Conservation (phyloP, 2,329 filamentous ascomycete species). For the Aspergillus fumigatus region DNA sequence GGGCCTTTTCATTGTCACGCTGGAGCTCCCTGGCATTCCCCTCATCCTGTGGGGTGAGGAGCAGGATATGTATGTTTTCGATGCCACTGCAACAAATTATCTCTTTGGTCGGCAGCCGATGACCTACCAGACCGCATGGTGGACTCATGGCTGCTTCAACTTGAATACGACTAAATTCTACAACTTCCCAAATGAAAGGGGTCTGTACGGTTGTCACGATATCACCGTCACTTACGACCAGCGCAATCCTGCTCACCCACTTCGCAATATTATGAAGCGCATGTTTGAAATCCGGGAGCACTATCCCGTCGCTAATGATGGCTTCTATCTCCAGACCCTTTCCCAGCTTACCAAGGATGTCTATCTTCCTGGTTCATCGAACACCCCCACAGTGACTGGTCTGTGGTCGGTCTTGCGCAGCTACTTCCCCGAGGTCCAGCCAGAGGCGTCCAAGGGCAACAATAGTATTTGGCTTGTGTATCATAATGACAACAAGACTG, state of each 20-base stretch:
- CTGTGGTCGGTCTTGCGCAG: conserved; percentile 57
- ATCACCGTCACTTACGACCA: conserved; percentile 55
- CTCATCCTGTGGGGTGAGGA: conserved; percentile 63
- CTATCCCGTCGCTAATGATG: conserved; percentile 56
- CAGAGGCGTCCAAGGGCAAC: conserved; percentile 41
- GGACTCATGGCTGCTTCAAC: conserved; percentile 59
- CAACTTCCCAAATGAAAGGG: conserved; percentile 52
- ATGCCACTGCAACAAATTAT: conserved; percentile 60
- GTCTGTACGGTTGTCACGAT: conserved; percentile 52
- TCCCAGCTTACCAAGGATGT: conserved; percentile 52
- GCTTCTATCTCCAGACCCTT: conserved; percentile 50
- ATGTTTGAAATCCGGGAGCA: conserved; percentile 56
- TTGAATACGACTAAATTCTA: conserved; percentile 53
- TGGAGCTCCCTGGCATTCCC: conserved; percentile 58
- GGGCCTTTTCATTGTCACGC: conserved; percentile 53
- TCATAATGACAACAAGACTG: conserved; percentile 42
- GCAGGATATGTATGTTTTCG: conserved; percentile 58
- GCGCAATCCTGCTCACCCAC: conserved; percentile 56
- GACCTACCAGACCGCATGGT: conserved; percentile 57
- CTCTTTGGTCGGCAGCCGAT: conserved; percentile 60
- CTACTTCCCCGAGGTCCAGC: conserved; percentile 49
- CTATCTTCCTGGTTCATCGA: conserved; percentile 48
- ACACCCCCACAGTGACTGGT: conserved; percentile 50
- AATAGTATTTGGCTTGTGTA: conserved; percentile 45
- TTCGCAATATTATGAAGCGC: conserved; percentile 56